Conservation (phyloP, 495 filamentous ascomycete species). For the Neurospora africana region DNA sequence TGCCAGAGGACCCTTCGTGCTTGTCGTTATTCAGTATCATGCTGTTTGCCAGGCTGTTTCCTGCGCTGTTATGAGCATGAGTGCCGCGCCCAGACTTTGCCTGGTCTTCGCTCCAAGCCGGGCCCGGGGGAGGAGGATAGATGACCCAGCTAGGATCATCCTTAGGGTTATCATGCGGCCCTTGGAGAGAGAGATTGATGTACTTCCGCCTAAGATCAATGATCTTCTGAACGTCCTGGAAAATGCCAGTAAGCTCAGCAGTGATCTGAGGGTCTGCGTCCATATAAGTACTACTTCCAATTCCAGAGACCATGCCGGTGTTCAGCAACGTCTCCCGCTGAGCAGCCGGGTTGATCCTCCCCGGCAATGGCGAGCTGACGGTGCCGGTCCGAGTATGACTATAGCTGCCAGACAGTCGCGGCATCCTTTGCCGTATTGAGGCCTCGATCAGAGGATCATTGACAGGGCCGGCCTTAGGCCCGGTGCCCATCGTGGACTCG, state of each 20-base stretch:
- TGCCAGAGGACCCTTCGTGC: slow-evolving; percentile 7
- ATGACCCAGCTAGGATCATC: slow-evolving; percentile 76
- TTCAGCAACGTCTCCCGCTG: slow-evolving; percentile 20
- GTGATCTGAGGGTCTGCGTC: slow-evolving; percentile 60
- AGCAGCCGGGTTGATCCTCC: slow-evolving; percentile 15
- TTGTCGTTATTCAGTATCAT: slow-evolving; percentile 33
- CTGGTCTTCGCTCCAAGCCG: slow-evolving; percentile 72
- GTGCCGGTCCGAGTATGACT: slow-evolving; percentile 8
- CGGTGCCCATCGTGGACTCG: slow-evolving; percentile 4
- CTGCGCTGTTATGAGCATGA: slow-evolving; percentile 27
- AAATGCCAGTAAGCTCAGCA: slow-evolving; percentile 73
- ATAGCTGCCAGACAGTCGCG: slow-evolving; percentile 2
- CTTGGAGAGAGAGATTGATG: slow-evolving; percentile 75
- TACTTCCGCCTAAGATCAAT: slow-evolving; percentile 83
- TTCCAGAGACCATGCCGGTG: slow-evolving; percentile 17
- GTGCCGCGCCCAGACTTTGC: slow-evolving; percentile 31
- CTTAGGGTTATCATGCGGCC: slow-evolving; percentile 70
- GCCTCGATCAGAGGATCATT: neutral
- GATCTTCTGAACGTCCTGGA: slow-evolving; percentile 74
- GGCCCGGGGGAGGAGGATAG: slow-evolving; percentile 83
- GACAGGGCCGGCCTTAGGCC: slow-evolving; percentile 6
- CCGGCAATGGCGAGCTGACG: slow-evolving; percentile 18
- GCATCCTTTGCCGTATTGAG: neutral
- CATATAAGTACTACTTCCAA: slow-evolving; percentile 34
- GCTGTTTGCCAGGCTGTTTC: slow-evolving; percentile 47